Evolutionary conservation across 1,139 yeast species (phyloP).

Genomic region (Meyerozyma guilliermondii): DNA sequence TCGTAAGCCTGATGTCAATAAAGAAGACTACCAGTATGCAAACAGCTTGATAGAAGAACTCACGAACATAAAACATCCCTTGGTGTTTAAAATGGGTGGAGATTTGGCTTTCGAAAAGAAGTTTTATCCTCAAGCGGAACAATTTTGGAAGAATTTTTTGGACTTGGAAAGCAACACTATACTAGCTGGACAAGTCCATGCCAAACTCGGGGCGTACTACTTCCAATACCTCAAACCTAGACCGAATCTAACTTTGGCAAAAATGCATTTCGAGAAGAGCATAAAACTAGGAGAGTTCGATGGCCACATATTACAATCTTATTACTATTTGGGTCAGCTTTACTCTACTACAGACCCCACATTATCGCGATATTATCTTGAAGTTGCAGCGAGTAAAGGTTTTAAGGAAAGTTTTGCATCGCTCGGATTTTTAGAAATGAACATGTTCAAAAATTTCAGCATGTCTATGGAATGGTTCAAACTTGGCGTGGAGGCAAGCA

Average conservation of each 20-base stretch:
- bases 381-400: conserved; percentile 72
- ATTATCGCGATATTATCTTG: conserved; percentile 63
- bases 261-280: conserved; percentile 54
- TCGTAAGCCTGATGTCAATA: conserved; percentile 22
- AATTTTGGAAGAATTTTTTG: conserved; percentile 58
- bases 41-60: conserved; percentile 55
- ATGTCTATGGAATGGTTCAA: conserved; percentile 82
- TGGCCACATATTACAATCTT: conserved; percentile 56
- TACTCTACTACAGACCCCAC: conserved; percentile 52
- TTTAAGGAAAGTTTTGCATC: conserved; percentile 70
- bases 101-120: conserved; percentile 56
- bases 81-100: conserved; percentile 68
- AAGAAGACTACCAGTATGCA: conserved; percentile 61
- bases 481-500: conserved; percentile 62
- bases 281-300: conserved; percentile 56
- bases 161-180: conserved; percentile 50
- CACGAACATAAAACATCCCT: conserved; percentile 60
- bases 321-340: conserved; percentile 72
- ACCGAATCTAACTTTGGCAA: conserved; percentile 49
- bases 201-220: conserved; percentile 62
- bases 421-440: conserved; percentile 74
- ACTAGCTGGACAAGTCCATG: conserved; percentile 68
- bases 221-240: conserved; percentile 38
- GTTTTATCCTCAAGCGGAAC: conserved; percentile 46
- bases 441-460: conserved; percentile 47